A percentile compares a stretch with the other conserved stretches of the same genome.
Conservation (phyloP, 495 filamentous ascomycete genomes). For the Bacidia rubella region DNA sequence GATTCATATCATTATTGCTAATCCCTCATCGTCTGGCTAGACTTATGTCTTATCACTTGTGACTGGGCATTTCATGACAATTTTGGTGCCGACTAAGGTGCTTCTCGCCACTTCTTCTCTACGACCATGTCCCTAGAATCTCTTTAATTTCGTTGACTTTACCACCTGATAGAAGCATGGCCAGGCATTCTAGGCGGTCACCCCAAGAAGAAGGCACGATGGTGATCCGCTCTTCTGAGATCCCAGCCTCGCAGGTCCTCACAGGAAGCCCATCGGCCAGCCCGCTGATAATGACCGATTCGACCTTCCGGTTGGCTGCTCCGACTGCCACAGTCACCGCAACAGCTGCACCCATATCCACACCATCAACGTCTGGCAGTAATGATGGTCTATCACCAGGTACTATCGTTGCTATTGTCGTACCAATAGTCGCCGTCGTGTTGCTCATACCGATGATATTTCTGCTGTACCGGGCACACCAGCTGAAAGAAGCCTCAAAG, state of each 20-base stretch:
- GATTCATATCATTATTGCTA: no score
- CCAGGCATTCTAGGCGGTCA: no score
- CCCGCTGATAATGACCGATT: neutral
- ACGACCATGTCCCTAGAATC: no score
- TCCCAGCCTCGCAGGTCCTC: neutral
- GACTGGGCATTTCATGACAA: no score
- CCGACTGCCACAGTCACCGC: neutral
- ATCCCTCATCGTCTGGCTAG: no score
- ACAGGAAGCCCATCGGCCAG: neutral
- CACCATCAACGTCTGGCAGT: constrained; percentile 1
- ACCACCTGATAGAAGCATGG: no score
- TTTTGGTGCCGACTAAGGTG: no score
- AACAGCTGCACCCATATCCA: constrained; percentile 2
- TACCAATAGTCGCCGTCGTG: constrained; percentile 14
- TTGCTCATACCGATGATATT: constrained; percentile 13
- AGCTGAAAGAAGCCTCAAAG: constrained; percentile 2
- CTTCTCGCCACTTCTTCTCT: no score
- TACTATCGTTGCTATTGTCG: constrained; percentile 14
- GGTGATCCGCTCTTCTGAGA: neutral
- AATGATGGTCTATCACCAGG: constrained; percentile 4
- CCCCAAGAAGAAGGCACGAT: neutral
- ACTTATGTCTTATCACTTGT: no score
- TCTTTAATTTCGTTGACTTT: no score
- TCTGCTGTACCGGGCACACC: constrained; percentile 10
- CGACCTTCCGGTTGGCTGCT: neutral